Evolutionary conservation across 208 protist species (phyloP).

Genomic region (Tetramitus jugosus): DNA sequence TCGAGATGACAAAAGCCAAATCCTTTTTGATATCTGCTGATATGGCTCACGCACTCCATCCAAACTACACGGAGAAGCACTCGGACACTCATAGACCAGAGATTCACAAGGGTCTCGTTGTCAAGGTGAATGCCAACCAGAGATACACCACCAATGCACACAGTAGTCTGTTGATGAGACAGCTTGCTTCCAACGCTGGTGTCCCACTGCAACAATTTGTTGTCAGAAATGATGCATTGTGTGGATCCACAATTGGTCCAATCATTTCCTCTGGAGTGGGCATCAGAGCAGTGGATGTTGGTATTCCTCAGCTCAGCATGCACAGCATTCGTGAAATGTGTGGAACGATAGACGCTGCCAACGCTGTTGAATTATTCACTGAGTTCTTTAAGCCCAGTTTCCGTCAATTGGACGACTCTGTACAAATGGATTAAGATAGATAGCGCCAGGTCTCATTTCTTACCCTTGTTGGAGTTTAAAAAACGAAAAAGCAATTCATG

Average conservation of each 20-base stretch:
- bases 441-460: no score
- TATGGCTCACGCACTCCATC: constrained; percentile 89
- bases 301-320: constrained; percentile 90
- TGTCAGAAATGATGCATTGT: constrained; percentile 83
- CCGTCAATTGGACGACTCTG: constrained; percentile 7
- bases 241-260: constrained; percentile 92
- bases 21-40: constrained; percentile 44
- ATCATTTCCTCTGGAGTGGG: constrained; percentile 76
- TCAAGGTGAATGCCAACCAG: constrained; percentile 92
- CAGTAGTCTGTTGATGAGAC: constrained; percentile 67
- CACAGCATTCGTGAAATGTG: constrained; percentile 91
- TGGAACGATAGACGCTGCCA: constrained; percentile 71
- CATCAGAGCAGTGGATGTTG: constrained; percentile 90
- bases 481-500: no score
- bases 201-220: constrained; percentile 49
- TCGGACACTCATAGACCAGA: constrained; percentile 23
- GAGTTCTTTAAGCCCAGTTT: constrained; percentile 66
- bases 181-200: constrained; percentile 53
- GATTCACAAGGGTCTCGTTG: constrained; percentile 79
- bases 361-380: constrained; percentile 67
- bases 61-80: constrained; percentile 88
- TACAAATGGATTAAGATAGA: no score
- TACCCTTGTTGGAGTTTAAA: no score
- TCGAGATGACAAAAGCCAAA: not conserved
- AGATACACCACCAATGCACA: constrained; percentile 85